Conservation (phyloP, 495 filamentous ascomycete genomes). For the Penicillium egyptiacum region DNA sequence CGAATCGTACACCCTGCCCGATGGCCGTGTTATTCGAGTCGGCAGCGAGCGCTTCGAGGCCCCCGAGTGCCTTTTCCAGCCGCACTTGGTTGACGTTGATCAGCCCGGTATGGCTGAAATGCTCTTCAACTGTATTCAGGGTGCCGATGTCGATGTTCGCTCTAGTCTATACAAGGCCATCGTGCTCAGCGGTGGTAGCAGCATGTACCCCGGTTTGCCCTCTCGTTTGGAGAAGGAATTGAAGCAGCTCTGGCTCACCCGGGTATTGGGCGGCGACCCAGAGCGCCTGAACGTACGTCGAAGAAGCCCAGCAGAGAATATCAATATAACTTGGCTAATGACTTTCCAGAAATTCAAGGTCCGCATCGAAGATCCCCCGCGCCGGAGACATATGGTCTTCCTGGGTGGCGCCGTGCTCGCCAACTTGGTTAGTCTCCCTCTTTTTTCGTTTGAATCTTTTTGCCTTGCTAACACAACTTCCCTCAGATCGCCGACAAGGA, state of each 20-base stretch:
- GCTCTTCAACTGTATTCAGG: conserved; percentile 97
- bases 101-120: conserved; percentile 96
- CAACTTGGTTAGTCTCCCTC: conserved; percentile 66
- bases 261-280: conserved; percentile 83
- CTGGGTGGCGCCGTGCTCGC: conserved; percentile 93
- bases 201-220: conserved; percentile 97
- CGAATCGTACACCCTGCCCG: conserved; percentile 94
- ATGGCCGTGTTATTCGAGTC: conserved; percentile 92
- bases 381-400: conserved; percentile 98
- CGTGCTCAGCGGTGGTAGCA: conserved; percentile 91
- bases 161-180: conserved; percentile 94
- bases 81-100: conserved; percentile 95
- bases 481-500: conserved; percentile 90
- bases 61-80: conserved; percentile 98
- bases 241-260: conserved; percentile 97
- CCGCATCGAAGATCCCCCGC: conserved; percentile 94
- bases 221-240: conserved; percentile 96
- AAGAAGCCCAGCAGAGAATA: background rate
- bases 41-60: conserved; percentile 97
- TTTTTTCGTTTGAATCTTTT: background rate
- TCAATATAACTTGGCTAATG: conserved; percentile 20
- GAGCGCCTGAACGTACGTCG: conserved; percentile 75
- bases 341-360: conserved; percentile 90
- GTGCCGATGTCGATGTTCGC: conserved; percentile 92
- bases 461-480: conserved; percentile 20